Evolutionary conservation across 148 eudicot species (phyloP).

Genomic region (Cornus controversa): DNA sequence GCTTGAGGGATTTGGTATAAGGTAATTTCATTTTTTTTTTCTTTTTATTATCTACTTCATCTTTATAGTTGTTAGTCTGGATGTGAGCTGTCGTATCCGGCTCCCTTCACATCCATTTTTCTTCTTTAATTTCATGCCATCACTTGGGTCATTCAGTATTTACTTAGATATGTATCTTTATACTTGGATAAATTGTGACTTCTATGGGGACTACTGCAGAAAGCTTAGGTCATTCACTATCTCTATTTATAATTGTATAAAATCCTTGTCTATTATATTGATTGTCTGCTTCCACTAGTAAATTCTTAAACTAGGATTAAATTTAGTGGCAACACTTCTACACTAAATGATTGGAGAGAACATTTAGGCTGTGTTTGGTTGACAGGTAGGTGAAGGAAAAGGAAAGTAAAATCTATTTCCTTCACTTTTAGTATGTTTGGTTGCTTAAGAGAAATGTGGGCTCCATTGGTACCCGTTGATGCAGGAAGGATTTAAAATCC

Average conservation of each 20-base stretch:
- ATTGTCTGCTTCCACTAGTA: not conserved
- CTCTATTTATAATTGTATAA: not conserved
- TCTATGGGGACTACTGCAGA: not conserved
- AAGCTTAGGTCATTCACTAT: not conserved
- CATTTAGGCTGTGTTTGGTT: not conserved
- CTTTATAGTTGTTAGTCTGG: not conserved
- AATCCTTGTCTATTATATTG: not conserved
- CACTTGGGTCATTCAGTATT: not conserved
- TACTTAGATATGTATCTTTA: not conserved
- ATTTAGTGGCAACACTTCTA: not conserved
- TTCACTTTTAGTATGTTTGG: too few species aligned
- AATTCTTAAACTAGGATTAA: not conserved
- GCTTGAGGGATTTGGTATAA: slow-evolving; percentile 99
- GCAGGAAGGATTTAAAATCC: too few species aligned
- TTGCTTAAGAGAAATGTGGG: too few species aligned
- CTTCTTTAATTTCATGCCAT: not conserved
- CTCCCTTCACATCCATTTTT: not conserved
- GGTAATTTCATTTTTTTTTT: slow-evolving; percentile 37
- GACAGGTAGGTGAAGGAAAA: not conserved
- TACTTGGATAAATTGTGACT: not conserved
- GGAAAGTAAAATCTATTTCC: too few species aligned
- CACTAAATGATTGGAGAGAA: not conserved
- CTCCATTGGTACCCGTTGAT: not conserved
- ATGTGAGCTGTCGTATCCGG: not conserved
- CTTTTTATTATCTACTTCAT: not conserved